phyloP scores from a whole-genome alignment of 2,329 filamentous ascomycete genomes.

The Colletotrichum orbiculare region DNA sequence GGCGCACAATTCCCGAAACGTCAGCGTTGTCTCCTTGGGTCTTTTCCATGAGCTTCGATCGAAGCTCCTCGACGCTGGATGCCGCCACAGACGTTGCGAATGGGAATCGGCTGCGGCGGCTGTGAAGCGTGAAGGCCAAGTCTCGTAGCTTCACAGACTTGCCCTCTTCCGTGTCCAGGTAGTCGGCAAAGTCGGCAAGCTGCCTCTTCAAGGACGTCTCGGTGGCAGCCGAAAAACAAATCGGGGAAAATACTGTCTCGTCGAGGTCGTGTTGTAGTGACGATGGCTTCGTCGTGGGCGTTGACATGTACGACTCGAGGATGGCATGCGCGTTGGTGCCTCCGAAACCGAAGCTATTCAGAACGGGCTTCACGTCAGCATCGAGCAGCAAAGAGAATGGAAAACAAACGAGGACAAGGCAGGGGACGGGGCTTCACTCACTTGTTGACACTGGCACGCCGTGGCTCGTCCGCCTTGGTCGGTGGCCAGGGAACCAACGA shows the following conservation, averaged over 20 bases:
- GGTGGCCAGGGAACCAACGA: conserved; percentile 36
- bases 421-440: too few species aligned
- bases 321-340: conserved; percentile 58
- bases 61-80: conserved; percentile 37
- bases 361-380: too few species aligned
- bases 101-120: conserved; percentile 38
- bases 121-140: conserved; percentile 44
- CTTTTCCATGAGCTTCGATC: background rate
- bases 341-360: conserved; percentile 53
- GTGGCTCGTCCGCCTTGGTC: background rate
- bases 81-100: conserved; percentile 39
- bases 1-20: background rate
- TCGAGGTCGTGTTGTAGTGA: background rate
- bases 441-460: conserved; percentile 41
- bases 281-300: background rate
- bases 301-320: conserved; percentile 38
- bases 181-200: background rate
- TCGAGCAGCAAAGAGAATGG: too few species aligned
- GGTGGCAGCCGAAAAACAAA: conserved; percentile 21
- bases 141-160: conserved; percentile 37
- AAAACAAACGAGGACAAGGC: too few species aligned
- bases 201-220: background rate
- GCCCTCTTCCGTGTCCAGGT: conserved; percentile 41
- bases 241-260: background rate
- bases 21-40: background rate